phyloP scores from a whole-genome alignment of 305 asterid species.

The Fraxinus latifolia region DNA sequence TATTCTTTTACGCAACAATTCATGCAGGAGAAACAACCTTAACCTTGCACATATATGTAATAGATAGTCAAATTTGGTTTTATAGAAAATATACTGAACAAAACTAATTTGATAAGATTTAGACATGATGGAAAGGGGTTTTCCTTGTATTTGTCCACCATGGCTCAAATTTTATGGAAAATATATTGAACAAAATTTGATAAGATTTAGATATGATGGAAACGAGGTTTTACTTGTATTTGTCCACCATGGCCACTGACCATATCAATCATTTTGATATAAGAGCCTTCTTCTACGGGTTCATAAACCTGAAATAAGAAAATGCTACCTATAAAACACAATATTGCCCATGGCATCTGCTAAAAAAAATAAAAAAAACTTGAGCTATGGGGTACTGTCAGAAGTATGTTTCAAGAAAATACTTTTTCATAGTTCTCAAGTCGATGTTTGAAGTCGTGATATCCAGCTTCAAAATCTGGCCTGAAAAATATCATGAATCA shows the following conservation, averaged over 20 bases:
- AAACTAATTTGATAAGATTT: background rate
- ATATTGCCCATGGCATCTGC: conserved; percentile 11
- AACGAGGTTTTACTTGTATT: conserved; percentile 57
- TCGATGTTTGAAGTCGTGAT: conserved; percentile 82
- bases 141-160: conserved; percentile 96
- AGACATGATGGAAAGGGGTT: conserved; percentile 7
- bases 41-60: background rate
- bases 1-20: background rate
- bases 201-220: conserved; percentile 14
- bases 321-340: conserved; percentile 23
- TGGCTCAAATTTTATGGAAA: conserved; percentile 31
- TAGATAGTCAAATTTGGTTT: conserved; percentile 11
- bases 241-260: conserved; percentile 98
- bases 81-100: background rate
- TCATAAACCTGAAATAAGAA: conserved; percentile 70
- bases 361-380: background rate
- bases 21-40: background rate
- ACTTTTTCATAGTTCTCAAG: conserved; percentile 95
- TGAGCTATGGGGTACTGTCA: conserved; percentile 5
- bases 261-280: conserved; percentile 97
- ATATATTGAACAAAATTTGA: background rate
- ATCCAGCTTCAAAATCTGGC: conserved; percentile 98
- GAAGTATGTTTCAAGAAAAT: conserved; percentile 33
- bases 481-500: conserved; percentile 52
- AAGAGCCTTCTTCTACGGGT: conserved; percentile 98